Percentiles rank a stretch among this genome's conserved stretches.
These are phyloP conservation scores for Heterobasidion annosum DNA, from an alignment of 1,284 basidiomycete genomes.

Conservation along the genomic window DNA sequence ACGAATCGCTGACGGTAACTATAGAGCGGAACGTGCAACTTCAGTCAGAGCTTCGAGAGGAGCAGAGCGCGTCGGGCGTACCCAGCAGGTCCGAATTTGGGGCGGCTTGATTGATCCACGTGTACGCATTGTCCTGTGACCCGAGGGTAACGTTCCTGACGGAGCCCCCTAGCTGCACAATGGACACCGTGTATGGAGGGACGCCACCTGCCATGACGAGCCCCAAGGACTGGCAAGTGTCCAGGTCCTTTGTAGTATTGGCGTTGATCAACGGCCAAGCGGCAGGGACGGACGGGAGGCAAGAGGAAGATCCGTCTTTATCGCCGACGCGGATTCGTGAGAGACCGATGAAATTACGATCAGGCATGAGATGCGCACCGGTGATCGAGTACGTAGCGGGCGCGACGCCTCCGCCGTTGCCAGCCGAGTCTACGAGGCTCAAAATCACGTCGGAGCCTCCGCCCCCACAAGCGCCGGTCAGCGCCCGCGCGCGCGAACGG, in stretches of 20 bases:
- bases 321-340: constrained; percentile 14
- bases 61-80: constrained; percentile 15
- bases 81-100: constrained; percentile 30
- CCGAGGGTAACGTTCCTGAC: constrained; percentile 36
- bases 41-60: background rate
- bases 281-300: constrained; percentile 21
- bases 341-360: background rate
- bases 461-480: background rate
- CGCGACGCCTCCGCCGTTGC: constrained; percentile 31
- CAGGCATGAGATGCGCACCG: constrained; percentile 15
- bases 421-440: constrained; percentile 34
- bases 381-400: constrained; percentile 23
- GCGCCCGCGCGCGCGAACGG: background rate
- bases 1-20: constrained; percentile 33
- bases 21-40: background rate
- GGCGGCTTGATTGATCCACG: constrained; percentile 38
- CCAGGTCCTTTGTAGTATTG: constrained; percentile 30
- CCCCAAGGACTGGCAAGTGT: constrained; percentile 39
- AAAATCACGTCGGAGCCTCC: constrained; percentile 33
- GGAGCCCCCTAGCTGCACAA: constrained; percentile 29
- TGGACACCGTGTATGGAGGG: constrained; percentile 36
- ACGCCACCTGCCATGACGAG: constrained; percentile 34
- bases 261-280: constrained; percentile 28
- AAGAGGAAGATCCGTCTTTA: constrained; percentile 24
- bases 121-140: constrained; percentile 29